phyloP scores from a whole-genome alignment of 2,329 filamentous ascomycete species.

The Knoxdaviesia proteae region DNA sequence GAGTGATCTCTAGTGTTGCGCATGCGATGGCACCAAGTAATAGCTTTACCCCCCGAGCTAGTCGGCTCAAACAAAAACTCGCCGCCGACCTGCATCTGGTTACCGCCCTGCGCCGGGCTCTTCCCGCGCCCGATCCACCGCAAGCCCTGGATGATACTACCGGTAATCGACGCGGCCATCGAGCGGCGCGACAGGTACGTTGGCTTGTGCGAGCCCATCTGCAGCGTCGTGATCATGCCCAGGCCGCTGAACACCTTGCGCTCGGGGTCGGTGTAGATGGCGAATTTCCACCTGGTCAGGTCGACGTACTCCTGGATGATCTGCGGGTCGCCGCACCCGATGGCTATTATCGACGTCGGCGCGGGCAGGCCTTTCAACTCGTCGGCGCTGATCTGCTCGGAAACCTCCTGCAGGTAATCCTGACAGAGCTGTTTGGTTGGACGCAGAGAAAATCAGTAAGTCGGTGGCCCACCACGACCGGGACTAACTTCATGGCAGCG shows the following conservation, averaged over 20 bases:
- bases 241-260: constrained; percentile 43
- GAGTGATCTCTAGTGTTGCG: constrained; percentile 56
- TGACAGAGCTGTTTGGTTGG: constrained; percentile 41
- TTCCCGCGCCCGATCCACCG: constrained; percentile 21
- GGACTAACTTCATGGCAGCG: too few species aligned
- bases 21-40: constrained; percentile 73
- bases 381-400: constrained; percentile 32
- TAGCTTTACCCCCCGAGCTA: constrained; percentile 30
- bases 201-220: constrained; percentile 32
- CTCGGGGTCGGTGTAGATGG: constrained; percentile 59
- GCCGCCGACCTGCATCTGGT: constrained; percentile 50
- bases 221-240: constrained; percentile 45
- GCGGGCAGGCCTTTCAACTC: constrained; percentile 27
- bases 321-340: constrained; percentile 50
- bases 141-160: constrained; percentile 37
- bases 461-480: too few species aligned
- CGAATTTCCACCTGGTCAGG: constrained; percentile 44
- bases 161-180: constrained; percentile 25
- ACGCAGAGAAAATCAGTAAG: too few species aligned
- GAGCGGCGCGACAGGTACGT: constrained; percentile 39
- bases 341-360: constrained; percentile 42
- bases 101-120: constrained; percentile 17
- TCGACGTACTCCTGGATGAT: constrained; percentile 47
- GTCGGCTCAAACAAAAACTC: constrained; percentile 55
- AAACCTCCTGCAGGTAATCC: constrained; percentile 46